These are phyloP conservation scores for Lactarius tabidus DNA, from an alignment of 768 basidiomycete species.

Conservation along the genomic window DNA sequence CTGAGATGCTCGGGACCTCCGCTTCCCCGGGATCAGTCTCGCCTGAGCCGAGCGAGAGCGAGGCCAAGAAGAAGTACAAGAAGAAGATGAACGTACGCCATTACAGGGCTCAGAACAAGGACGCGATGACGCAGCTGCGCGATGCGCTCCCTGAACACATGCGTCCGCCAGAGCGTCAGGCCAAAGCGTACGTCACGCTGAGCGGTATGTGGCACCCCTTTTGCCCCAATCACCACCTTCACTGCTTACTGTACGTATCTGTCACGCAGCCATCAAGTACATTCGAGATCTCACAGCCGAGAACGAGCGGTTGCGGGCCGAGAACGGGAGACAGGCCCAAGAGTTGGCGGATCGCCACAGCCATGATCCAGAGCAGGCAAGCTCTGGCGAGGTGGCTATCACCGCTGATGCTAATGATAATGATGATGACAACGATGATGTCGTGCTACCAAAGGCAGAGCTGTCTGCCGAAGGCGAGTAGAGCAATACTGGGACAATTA, in stretches of 20 bases:
- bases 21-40: slow-evolving; percentile 18
- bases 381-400: slow-evolving; percentile 10
- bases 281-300: slow-evolving; percentile 19
- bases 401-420: slow-evolving; percentile 1
- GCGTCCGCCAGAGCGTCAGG: slow-evolving; percentile 23
- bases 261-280: slow-evolving; percentile 22
- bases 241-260: not conserved
- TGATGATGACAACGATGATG: not conserved
- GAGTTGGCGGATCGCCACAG: slow-evolving; percentile 6
- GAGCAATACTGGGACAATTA: slow-evolving; percentile 20
- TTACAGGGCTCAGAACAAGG: slow-evolving; percentile 24
- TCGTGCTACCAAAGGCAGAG: slow-evolving; percentile 5
- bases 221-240: not conserved
- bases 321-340: slow-evolving; percentile 16
- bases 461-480: slow-evolving; percentile 11
- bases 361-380: slow-evolving; percentile 13
- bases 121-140: slow-evolving; percentile 24
- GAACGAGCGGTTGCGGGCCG: slow-evolving; percentile 18
- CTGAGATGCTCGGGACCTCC: slow-evolving; percentile 18
- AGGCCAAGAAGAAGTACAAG: slow-evolving; percentile 24
- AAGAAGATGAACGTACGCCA: slow-evolving; percentile 25
- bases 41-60: slow-evolving; percentile 21
- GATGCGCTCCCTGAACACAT: slow-evolving; percentile 23
- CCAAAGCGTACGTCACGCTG: slow-evolving; percentile 20
- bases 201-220: slow-evolving; percentile 12